Percentiles rank a stretch among this genome's conserved stretches.
These are phyloP conservation scores for Rhodamnia rubescens DNA, from an alignment of 345 rosid species.

Conservation along the genomic window DNA sequence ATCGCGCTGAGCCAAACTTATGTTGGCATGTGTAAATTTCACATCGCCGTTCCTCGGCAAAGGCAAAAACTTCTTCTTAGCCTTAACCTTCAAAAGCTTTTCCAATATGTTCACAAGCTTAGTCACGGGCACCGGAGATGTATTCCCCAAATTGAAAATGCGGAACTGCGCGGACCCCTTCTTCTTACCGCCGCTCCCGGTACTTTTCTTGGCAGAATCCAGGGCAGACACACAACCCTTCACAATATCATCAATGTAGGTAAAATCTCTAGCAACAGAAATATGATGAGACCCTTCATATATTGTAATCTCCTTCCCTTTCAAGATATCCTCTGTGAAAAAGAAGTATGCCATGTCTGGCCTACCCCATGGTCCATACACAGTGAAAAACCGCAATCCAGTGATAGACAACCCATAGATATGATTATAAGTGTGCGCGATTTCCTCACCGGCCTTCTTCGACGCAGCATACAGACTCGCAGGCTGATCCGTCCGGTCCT, in stretches of 20 bases:
- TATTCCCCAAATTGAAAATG: constrained; percentile 17
- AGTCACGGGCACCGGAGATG: constrained; percentile 2
- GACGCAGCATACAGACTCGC: constrained; percentile 29
- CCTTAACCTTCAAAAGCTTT: constrained; percentile 7
- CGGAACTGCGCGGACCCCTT: constrained; percentile 21
- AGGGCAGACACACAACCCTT: constrained; percentile 21
- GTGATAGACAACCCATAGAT: constrained; percentile 27
- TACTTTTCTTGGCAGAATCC: constrained; percentile 23
- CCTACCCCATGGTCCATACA: constrained; percentile 28
- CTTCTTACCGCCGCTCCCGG: constrained; percentile 26
- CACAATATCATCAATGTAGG: constrained; percentile 27
- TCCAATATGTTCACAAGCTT: constrained; percentile 6
- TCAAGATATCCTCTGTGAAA: constrained; percentile 21
- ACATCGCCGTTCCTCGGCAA: constrained; percentile 7
- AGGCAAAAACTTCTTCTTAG: constrained; percentile 9
- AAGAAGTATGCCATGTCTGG: constrained; percentile 33
- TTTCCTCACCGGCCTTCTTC: constrained; percentile 31
- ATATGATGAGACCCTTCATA: constrained; percentile 12
- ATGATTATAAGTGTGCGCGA: constrained; percentile 23
- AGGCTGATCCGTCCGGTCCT: constrained; percentile 29
- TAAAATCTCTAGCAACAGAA: constrained; percentile 24
- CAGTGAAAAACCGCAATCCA: constrained; percentile 23
- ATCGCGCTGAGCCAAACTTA: constrained; percentile 3
- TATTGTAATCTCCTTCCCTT: constrained; percentile 22
- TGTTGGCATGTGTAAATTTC: constrained; percentile 7